A percentile compares a stretch with the other conserved stretches of the same genome.
Conservation (phyloP, 129 eudicot species). For the Oenanthe sinensis region DNA sequence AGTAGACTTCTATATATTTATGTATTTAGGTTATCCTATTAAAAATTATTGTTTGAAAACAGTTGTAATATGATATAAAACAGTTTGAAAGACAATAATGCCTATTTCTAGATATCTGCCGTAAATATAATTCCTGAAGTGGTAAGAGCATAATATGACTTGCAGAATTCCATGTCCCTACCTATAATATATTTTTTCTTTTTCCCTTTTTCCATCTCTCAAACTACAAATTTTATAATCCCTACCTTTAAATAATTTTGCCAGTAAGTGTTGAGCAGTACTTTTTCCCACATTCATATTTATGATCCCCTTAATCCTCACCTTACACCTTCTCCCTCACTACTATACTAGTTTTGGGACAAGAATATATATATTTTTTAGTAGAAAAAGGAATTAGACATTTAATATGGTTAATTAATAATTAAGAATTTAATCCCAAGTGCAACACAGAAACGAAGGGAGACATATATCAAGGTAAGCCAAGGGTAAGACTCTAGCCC, state of each 20-base stretch:
- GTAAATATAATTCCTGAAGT: background rate
- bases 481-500: background rate
- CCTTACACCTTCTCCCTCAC: background rate
- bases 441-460: background rate
- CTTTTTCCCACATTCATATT: background rate
- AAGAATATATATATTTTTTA: background rate
- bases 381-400: background rate
- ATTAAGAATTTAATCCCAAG: background rate
- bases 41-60: no score
- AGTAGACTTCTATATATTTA: background rate
- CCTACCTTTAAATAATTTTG: background rate
- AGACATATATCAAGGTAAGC: background rate
- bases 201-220: background rate
- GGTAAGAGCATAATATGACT: background rate
- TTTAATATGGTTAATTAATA: background rate
- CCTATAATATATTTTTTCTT: background rate
- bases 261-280: background rate
- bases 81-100: no score
- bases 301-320: background rate
- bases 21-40: background rate
- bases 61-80: background rate
- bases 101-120: background rate
- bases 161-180: background rate
- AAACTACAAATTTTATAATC: background rate
- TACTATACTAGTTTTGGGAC: background rate